These are phyloP conservation scores for Talaromyces sp. DNA, from an alignment of 2,329 filamentous ascomycete genomes.

Conservation along the genomic window DNA sequence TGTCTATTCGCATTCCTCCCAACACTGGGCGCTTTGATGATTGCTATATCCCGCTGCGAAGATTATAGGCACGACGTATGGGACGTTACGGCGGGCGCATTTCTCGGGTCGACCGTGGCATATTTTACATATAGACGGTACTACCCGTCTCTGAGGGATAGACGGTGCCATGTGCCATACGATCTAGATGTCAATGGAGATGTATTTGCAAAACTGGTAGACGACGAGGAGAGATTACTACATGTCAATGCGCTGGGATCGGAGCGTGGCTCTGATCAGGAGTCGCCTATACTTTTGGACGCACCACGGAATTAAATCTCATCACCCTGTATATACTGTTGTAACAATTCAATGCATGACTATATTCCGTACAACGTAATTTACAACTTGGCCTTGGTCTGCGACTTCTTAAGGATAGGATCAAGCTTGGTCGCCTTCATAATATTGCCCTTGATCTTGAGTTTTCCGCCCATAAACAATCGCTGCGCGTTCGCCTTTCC, in stretches of 20 bases:
- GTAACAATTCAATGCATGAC: background rate
- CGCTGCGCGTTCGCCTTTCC: conserved; percentile 94
- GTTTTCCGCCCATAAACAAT: conserved; percentile 95
- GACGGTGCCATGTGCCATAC: conserved; percentile 53
- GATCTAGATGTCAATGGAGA: conserved; percentile 20
- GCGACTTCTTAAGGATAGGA: conserved; percentile 83
- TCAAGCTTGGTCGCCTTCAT: conserved; percentile 98
- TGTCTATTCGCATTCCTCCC: conserved; percentile 56
- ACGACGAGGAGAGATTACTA: conserved; percentile 33
- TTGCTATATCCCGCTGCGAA: conserved; percentile 60
- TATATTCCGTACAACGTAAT: conserved; percentile 6
- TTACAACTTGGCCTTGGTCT: conserved; percentile 80
- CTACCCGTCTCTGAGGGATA: conserved; percentile 53
- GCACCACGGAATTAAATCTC: background rate
- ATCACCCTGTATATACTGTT: background rate
- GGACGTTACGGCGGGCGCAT: conserved; percentile 56
- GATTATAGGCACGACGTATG: conserved; percentile 65
- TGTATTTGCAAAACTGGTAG: conserved; percentile 28
- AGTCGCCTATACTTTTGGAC: conserved; percentile 8
- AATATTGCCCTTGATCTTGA: conserved; percentile 96
- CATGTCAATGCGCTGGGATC: background rate
- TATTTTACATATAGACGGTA: conserved; percentile 60
- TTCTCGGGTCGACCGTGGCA: conserved; percentile 54
- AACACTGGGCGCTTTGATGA: conserved; percentile 55
- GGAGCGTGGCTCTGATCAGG: background rate